These are phyloP conservation scores for Coemansia sp. DNA, from an alignment of 192 early-diverging fungal genomes.

Conservation along the genomic window DNA sequence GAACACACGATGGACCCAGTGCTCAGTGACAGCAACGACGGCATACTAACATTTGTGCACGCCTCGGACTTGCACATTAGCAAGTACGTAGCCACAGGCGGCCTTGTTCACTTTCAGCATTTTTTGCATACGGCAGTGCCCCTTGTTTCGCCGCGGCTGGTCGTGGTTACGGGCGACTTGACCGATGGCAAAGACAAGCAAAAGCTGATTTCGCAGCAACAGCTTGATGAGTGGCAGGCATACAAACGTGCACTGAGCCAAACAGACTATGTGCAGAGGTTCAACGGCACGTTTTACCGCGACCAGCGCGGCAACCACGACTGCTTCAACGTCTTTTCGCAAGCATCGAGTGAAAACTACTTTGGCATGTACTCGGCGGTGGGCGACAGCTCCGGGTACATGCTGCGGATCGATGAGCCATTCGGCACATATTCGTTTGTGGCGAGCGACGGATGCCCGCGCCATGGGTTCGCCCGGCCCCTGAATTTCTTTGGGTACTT, in stretches of 20 bases:
- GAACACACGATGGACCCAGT: not conserved
- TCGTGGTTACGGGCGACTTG: conserved; percentile 82
- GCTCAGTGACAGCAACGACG: conserved; percentile 58
- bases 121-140: conserved; percentile 75
- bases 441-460: conserved; percentile 78
- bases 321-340: conserved; percentile 77
- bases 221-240: conserved; percentile 76
- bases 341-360: conserved; percentile 61
- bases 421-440: conserved; percentile 85
- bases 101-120: conserved; percentile 72
- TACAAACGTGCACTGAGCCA: conserved; percentile 66
- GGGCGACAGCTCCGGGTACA: conserved; percentile 62
- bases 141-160: conserved; percentile 73
- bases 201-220: conserved; percentile 69
- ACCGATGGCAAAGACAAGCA: conserved; percentile 82
- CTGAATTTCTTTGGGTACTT: conserved; percentile 91
- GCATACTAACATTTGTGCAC: conserved; percentile 72
- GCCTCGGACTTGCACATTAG: conserved; percentile 89
- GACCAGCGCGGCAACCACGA: conserved; percentile 96
- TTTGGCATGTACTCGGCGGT: conserved; percentile 60
- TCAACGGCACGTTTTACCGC: conserved; percentile 68
- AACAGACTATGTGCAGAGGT: conserved; percentile 48
- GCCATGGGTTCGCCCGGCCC: conserved; percentile 72
- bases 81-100: conserved; percentile 62
- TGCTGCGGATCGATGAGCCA: conserved; percentile 58